Conservation (phyloP, 2,329 filamentous ascomycete genomes). For the Microcera coccophila region DNA sequence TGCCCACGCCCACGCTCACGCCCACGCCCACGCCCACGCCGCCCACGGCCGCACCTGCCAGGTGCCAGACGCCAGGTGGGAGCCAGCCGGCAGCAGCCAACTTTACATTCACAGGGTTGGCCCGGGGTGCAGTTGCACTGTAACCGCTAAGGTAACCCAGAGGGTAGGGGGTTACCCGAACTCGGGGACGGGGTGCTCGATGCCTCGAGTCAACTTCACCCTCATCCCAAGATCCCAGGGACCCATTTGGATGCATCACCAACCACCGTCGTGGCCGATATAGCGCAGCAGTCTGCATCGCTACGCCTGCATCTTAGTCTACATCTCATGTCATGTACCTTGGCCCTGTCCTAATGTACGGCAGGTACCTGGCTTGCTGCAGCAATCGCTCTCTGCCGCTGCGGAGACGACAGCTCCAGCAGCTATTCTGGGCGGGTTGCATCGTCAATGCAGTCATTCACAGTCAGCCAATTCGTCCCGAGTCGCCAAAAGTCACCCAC, state of each 20-base stretch:
- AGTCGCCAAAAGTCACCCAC: too few relatives aligned
- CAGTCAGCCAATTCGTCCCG: neutral
- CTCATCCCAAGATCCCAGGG: too few relatives aligned
- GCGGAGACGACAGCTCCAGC: neutral
- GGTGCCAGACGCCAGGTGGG: too few relatives aligned
- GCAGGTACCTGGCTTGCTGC: neutral
- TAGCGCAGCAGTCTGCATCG: too few relatives aligned
- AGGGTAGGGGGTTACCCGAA: neutral
- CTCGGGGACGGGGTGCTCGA: neutral
- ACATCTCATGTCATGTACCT: too few relatives aligned
- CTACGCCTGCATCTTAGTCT: too few relatives aligned
- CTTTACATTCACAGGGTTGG: too few relatives aligned
- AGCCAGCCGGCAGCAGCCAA: constrained; percentile 18
- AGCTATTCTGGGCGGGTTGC: neutral
- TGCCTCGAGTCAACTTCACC: neutral
- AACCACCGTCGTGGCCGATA: too few relatives aligned
- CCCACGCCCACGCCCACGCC: too few relatives aligned
- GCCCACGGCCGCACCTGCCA: too few relatives aligned
- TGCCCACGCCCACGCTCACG: constrained; percentile 12
- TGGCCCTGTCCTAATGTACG: neutral
- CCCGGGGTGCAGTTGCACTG: constrained; percentile 11
- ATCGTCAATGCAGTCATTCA: neutral
- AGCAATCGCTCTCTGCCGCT: neutral
- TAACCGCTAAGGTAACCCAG: constrained; percentile 1
- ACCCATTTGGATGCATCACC: too few relatives aligned